Conservation (phyloP, 257 asterid species). For the Nyctanthes arbortristis region DNA sequence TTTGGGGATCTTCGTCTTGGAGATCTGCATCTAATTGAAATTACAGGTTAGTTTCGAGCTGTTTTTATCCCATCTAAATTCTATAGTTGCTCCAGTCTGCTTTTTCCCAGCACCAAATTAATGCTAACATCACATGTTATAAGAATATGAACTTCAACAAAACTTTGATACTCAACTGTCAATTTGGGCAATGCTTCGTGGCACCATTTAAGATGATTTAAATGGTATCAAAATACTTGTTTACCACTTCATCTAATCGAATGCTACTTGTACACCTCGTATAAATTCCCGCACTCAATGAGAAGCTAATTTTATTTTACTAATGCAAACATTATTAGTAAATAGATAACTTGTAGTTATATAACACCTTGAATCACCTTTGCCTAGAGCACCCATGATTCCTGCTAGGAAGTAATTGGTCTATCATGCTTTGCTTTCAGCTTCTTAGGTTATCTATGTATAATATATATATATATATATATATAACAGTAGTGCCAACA, state of each 20-base stretch:
- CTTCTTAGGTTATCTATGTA: no score
- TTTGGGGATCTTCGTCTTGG: constrained; percentile 88
- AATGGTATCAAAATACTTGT: not conserved
- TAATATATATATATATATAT: no score
- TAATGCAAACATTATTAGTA: not conserved
- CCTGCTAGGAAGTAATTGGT: not conserved
- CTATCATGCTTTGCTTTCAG: not conserved
- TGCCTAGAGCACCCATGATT: not conserved
- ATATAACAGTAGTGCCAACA: no score
- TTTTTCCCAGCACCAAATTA: not conserved
- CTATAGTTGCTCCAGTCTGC: not conserved
- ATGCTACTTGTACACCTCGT: not conserved
- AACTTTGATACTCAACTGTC: not conserved
- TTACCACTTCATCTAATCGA: not conserved
- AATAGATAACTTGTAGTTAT: not conserved
- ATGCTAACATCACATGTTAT: not conserved
- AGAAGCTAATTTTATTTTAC: not conserved
- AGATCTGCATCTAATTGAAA: constrained; percentile 78
- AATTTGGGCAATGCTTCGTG: not conserved
- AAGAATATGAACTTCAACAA: not conserved
- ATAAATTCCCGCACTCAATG: not conserved
- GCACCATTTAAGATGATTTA: not conserved
- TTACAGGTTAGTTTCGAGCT: constrained; percentile 52
- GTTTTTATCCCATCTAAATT: constrained; percentile 1
- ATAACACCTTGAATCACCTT: not conserved